A percentile compares a stretch with the other conserved stretches of the same genome.
phyloP scores from a whole-genome alignment of 106 monocot genomes.

The Narthecium ossifragum region DNA sequence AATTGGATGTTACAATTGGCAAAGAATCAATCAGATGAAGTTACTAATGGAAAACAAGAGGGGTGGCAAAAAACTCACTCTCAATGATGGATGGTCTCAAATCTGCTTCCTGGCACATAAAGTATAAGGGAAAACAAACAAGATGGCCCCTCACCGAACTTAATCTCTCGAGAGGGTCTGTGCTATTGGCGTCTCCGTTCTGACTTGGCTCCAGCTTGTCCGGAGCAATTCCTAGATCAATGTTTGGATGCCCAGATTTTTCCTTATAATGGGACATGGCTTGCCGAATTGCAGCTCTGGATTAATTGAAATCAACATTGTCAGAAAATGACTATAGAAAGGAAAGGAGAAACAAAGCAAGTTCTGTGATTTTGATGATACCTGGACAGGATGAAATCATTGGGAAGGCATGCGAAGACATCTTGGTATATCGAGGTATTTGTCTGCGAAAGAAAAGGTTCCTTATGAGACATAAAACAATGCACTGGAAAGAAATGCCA shows the following conservation, averaged over 20 bases:
- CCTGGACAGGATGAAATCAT: conserved; percentile 43
- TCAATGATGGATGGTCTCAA: conserved; percentile 39
- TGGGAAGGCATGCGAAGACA: conserved; percentile 45
- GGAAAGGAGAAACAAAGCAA: background rate
- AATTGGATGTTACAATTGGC: no score
- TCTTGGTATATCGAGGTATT: conserved; percentile 43
- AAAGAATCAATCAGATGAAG: background rate
- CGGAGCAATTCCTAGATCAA: conserved; percentile 39
- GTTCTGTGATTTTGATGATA: conserved; percentile 9
- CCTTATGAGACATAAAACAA: no score
- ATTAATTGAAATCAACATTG: background rate
- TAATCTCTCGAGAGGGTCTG: conserved; percentile 33
- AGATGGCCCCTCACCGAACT: conserved; percentile 32
- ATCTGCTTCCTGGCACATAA: conserved; percentile 36
- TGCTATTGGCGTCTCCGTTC: conserved; percentile 15
- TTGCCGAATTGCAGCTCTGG: conserved; percentile 19
- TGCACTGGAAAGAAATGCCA: no score
- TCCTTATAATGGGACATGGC: conserved; percentile 29
- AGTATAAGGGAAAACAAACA: conserved; percentile 41
- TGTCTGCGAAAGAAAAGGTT: conserved; percentile 22
- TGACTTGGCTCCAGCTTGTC: conserved; percentile 24
- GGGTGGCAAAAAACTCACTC: conserved; percentile 33
- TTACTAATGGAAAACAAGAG: conserved; percentile 41
- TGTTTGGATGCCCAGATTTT: conserved; percentile 37
- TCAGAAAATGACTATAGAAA: no score